Conservation (phyloP, 208 protist genomes). For the Lotmaria passim region DNA sequence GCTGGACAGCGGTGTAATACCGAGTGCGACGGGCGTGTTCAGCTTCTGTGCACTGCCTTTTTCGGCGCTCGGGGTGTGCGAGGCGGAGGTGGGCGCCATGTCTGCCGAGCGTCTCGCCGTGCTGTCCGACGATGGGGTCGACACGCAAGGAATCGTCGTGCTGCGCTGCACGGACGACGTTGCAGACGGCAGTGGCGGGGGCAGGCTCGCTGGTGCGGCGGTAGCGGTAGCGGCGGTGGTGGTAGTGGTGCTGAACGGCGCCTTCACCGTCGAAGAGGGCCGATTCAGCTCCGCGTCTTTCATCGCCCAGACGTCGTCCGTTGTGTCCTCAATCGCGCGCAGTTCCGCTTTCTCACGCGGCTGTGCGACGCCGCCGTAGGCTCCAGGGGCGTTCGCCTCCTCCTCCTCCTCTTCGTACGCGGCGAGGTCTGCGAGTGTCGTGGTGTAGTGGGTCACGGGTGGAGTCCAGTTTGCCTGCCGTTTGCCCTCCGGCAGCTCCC, state of each 20-base stretch:
- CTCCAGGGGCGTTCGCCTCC: not conserved
- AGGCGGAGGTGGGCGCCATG: not conserved
- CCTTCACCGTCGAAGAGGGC: not conserved
- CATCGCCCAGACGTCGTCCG: not conserved
- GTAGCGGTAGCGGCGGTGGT: not conserved
- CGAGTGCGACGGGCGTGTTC: not conserved
- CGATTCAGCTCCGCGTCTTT: not conserved
- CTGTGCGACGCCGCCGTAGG: too few relatives aligned
- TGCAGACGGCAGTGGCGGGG: too few relatives aligned
- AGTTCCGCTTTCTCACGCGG: not conserved
- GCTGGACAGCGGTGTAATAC: not conserved
- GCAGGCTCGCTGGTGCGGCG: too few relatives aligned
- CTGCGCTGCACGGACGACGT: too few relatives aligned
- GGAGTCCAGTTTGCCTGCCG: constrained; percentile 36
- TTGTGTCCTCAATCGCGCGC: not conserved
- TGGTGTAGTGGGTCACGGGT: constrained; percentile 38
- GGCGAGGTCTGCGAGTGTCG: constrained; percentile 26
- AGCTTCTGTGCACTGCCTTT: not conserved
- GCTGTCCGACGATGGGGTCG: not conserved
- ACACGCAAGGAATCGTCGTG: not conserved
- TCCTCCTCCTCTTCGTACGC: constrained; percentile 23
- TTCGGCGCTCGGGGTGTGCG: not conserved
- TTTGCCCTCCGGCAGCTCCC: constrained; percentile 25
- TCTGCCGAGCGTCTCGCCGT: not conserved
- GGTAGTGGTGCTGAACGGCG: not conserved